Evolutionary conservation across 2,329 filamentous ascomycete genomes (phyloP).

Genomic region (Fusarium humuli): DNA sequence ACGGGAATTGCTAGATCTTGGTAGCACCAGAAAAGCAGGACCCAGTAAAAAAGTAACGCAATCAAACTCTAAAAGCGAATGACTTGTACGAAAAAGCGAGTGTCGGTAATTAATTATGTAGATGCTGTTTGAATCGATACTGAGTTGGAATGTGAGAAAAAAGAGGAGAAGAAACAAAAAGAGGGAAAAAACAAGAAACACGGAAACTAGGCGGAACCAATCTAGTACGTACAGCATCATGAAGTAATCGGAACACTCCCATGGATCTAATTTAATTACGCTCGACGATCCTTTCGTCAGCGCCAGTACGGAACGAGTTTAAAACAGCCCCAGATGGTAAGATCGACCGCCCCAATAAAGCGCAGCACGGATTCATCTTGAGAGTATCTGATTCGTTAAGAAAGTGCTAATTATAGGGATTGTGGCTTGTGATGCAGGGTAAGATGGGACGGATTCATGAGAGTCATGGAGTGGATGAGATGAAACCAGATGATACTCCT

Average conservation of each 20-base stretch:
- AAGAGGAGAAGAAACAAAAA: constrained; percentile 5
- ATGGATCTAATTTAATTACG: constrained; percentile 16
- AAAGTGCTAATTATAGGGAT: constrained; percentile 25
- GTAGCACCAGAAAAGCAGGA: neutral
- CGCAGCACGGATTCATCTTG: constrained; percentile 6
- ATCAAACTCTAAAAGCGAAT: constrained; percentile 20
- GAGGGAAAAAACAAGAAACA: neutral
- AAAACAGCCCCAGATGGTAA: neutral
- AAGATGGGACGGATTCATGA: neutral
- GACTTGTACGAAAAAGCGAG: constrained; percentile 7
- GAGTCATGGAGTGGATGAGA: neutral
- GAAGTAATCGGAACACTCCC: neutral
- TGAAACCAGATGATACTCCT: neutral
- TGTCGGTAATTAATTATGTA: too few species aligned
- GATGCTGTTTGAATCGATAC: too few species aligned
- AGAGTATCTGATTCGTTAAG: constrained; percentile 1
- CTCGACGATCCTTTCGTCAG: constrained; percentile 27
- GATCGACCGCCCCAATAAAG: constrained; percentile 15
- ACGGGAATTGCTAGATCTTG: constrained; percentile 15
- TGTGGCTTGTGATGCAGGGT: constrained; percentile 10
- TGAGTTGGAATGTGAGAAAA: neutral
- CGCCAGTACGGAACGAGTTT: constrained; percentile 11
- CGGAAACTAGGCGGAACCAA: neutral
- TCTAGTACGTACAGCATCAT: neutral
- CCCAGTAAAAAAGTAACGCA: neutral